Percentiles rank a stretch among this genome's conserved stretches.
phyloP scores from a whole-genome alignment of 306 rosid species.

The Notholithocarpus densiflorus region DNA sequence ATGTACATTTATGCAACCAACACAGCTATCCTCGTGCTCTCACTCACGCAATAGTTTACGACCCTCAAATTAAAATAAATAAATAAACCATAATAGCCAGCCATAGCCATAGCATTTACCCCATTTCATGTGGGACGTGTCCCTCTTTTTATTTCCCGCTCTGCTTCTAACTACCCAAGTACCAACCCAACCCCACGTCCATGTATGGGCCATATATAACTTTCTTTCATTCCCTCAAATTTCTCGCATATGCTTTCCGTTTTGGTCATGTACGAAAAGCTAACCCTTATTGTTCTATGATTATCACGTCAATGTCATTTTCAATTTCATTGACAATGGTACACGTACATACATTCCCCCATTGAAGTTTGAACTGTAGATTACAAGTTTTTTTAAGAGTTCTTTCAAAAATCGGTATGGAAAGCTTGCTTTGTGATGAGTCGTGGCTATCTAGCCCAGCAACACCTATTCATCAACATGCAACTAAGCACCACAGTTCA shows the following conservation, averaged over 20 bases:
- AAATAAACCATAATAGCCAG: neutral
- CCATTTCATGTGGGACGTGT: constrained; percentile 52
- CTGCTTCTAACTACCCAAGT: neutral
- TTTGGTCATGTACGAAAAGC: neutral
- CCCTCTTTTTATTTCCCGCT: constrained; percentile 30
- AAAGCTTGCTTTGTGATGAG: constrained; percentile 51
- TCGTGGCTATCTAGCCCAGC: constrained; percentile 38
- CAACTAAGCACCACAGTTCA: neutral
- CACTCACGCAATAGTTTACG: constrained; percentile 45
- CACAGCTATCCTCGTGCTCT: constrained; percentile 51
- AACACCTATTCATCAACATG: neutral
- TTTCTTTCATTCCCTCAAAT: neutral
- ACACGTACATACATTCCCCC: neutral
- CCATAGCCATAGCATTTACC: constrained; percentile 38
- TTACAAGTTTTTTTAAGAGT: no score
- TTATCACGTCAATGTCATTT: neutral
- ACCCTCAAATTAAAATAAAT: constrained; percentile 3
- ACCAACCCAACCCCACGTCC: neutral
- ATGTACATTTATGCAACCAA: no score
- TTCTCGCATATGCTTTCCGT: neutral
- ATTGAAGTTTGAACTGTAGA: neutral
- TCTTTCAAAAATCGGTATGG: constrained; percentile 5
- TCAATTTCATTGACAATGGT: neutral
- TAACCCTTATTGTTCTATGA: neutral
- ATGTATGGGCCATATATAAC: neutral